A percentile compares a stretch with the other conserved stretches of the same genome.
Conservation (phyloP, 2,329 filamentous ascomycete genomes). For the Thielaviopsis ethacetica region DNA sequence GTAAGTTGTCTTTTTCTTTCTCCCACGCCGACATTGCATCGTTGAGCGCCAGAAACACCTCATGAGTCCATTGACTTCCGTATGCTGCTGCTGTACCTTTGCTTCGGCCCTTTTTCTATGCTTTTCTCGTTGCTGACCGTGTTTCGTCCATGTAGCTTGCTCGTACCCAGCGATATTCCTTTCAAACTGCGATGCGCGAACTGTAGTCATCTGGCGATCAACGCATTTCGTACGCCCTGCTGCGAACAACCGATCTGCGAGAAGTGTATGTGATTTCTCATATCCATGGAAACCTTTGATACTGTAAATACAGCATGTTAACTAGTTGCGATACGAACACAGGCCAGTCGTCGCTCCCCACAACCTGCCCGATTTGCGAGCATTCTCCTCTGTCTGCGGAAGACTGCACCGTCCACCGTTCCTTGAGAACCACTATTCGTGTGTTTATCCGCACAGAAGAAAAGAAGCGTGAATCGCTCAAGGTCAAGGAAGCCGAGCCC, state of each 20-base stretch:
- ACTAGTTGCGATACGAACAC: not conserved
- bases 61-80: not conserved
- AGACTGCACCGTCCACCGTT: constrained; percentile 78
- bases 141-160: constrained; percentile 35
- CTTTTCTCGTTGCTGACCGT: constrained; percentile 11
- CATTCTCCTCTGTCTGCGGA: constrained; percentile 76
- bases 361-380: constrained; percentile 81
- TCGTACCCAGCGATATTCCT: constrained; percentile 74
- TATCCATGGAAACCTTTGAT: constrained; percentile 3
- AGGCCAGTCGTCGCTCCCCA: constrained; percentile 62
- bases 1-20: constrained; percentile 20
- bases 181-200: constrained; percentile 89
- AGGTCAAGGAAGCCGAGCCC: constrained; percentile 28
- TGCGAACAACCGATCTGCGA: constrained; percentile 94
- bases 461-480: constrained; percentile 63
- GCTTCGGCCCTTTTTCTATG: not conserved
- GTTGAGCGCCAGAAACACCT: not conserved
- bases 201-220: constrained; percentile 79
- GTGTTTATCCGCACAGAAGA: constrained; percentile 83
- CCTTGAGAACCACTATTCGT: constrained; percentile 78
- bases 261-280: constrained; percentile 44
- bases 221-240: constrained; percentile 81
- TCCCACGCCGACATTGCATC: not conserved
- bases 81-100: not conserved
- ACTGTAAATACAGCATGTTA: not conserved